Base-by-base conservation (phyloP, 768 basidiomycete genomes). In the Rossbeevera mucosa region DNA sequence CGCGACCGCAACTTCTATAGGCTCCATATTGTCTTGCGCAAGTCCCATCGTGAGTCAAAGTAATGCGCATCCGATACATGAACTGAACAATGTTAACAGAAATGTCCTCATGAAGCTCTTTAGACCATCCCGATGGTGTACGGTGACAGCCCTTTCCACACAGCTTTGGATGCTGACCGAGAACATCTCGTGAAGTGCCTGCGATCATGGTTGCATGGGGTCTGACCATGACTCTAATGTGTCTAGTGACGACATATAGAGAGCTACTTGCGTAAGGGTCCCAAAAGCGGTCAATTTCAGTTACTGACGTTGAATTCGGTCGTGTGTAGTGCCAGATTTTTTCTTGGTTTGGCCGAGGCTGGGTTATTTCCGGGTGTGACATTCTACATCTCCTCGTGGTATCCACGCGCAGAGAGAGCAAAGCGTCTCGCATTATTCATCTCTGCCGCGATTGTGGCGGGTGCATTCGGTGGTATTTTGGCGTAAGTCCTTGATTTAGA, bases 391-490 rank as follows among this genome's bases (percentile, higher is more conserved):
- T 79, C 79, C 3, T 64, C 77, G 44, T 85, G 82, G 82, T 81
- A 88, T 62, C 74, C 80, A 8, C 71, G 78, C 40, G 66, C 70
- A 36, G 83, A 85, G 59, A 78, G 78, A 42, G 81, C 77, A 12
- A 68, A 67, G 53, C 77, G 83, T 31, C 71, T 80, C 30, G 80
- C 83, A 1, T 64, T 83, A 14, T 84, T 86, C 71, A 76, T 78
- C 64, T 76, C 77, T 14, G 79, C 80, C 44, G 80, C 81, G 14
- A 82, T 80, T 2, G 53, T 79, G 43, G 76, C 80, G 22, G 82
- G 74, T 31, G 66, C 69, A 50, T 80, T 70, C 58, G 73, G 78
- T 44, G 80, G 80, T 28, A 52, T 81, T 41, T 66, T 64, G 16
- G 79, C 80, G 51, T 81, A 60, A 61, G 78, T 42, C 2, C 40